Conservation (phyloP, 257 asterid species). For the Solanum bulbocastanum region DNA sequence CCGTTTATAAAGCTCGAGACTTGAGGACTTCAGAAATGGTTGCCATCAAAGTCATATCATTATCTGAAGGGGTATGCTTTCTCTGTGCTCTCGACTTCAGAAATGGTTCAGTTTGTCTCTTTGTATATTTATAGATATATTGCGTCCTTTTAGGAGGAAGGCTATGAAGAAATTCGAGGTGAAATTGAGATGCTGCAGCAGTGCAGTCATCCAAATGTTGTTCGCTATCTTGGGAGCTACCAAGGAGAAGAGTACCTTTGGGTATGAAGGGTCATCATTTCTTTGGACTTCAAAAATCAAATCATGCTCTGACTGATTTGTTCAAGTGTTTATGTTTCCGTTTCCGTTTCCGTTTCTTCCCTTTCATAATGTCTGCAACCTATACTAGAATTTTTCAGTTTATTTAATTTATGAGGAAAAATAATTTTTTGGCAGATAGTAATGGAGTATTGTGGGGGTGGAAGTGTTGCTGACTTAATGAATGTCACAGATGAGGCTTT, state of each 20-base stretch:
- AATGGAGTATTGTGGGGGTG: slow-evolving; percentile 99
- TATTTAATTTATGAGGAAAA: slow-evolving; percentile 5
- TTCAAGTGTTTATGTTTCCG: not conserved
- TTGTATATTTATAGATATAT: slow-evolving; percentile 1
- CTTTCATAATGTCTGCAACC: not conserved
- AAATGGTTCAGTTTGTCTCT: not conserved
- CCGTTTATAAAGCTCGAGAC: slow-evolving; percentile 96
- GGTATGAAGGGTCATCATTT: slow-evolving; percentile 36
- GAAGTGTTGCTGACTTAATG: slow-evolving; percentile 98
- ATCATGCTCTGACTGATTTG: not conserved
- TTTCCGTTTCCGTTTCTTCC: not conserved
- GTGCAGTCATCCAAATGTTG: slow-evolving; percentile 98
- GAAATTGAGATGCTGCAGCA: slow-evolving; percentile 99
- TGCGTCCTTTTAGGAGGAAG: slow-evolving; percentile 65
- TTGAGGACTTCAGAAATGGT: slow-evolving; percentile 80
- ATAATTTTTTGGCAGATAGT: slow-evolving; percentile 70
- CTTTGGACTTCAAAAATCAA: not conserved
- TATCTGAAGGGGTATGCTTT: slow-evolving; percentile 83
- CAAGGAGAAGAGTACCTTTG: slow-evolving; percentile 98
- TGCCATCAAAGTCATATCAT: slow-evolving; percentile 94
- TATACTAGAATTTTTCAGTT: not conserved
- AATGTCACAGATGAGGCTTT: slow-evolving; percentile 78
- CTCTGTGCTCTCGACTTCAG: not conserved
- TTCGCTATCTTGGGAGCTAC: slow-evolving; percentile 96
- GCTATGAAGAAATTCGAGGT: slow-evolving; percentile 94